Evolutionary conservation across 768 basidiomycete genomes (phyloP).

Genomic region (Russula sp.): DNA sequence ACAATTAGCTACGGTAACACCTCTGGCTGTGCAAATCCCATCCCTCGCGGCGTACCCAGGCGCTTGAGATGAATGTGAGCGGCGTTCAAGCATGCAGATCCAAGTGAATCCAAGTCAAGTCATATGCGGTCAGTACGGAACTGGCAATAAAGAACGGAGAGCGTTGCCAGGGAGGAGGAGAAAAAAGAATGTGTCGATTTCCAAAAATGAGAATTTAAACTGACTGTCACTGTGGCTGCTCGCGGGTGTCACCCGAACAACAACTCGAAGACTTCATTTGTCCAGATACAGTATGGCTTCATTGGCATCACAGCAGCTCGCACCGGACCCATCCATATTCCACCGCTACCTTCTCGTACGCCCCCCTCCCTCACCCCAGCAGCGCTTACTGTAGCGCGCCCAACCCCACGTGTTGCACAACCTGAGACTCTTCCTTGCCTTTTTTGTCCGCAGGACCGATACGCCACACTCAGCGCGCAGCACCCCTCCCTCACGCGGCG

Average conservation of each 20-base stretch:
- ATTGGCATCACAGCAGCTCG: not conserved
- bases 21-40: not conserved
- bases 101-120: too few relatives aligned
- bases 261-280: too few relatives aligned
- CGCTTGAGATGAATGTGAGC: not conserved
- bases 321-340: conserved; percentile 1
- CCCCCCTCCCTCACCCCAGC: not conserved
- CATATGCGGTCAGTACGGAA: too few relatives aligned
- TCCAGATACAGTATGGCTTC: too few relatives aligned
- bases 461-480: not conserved
- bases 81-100: too few relatives aligned
- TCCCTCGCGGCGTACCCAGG: not conserved
- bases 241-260: too few relatives aligned
- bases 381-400: not conserved
- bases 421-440: not conserved
- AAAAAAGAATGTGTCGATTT: too few relatives aligned
- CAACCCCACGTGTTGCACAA: not conserved
- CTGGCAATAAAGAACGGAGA: too few relatives aligned
- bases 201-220: too few relatives aligned
- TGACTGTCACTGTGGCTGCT: too few relatives aligned
- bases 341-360: conserved; percentile 8
- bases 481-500: conserved; percentile 1
- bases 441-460: conserved; percentile 9
- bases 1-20: not conserved
- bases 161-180: too few relatives aligned